Base-by-base conservation (phyloP, 1,139 yeast species). In the Eremothecium coryli region DNA sequence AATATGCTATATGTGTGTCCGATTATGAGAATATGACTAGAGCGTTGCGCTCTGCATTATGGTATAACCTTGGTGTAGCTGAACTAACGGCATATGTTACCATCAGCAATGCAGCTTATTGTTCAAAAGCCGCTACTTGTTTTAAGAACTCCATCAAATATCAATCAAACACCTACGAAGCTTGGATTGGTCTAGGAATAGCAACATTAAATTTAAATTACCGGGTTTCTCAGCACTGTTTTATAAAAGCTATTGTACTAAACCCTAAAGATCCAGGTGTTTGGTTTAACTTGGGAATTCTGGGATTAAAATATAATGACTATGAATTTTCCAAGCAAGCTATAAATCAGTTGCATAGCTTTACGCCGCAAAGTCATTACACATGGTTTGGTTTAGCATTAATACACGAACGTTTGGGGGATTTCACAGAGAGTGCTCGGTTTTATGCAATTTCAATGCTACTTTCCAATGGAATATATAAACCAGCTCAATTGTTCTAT, bases 381-480 rank as follows among this genome's bases (percentile, higher is more conserved):
- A 72, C 95, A 0, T 90, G 98, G 97, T 56, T 82, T 25, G 95
- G 95, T 1, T 75, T 79, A 50, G 97, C 95, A 0, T 57, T 88
- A 23, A 62, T 81, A 1, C 70, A 77, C 1, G 73, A 73, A 38
- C 71, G 71, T 1, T 50, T 58, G n/a, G 90, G 86, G 1, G 71
- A 80, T 28, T 18, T 33, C 0, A 60, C 54, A 2, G 65, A 62
- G 11, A 77, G 94, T 0, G 57, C 68, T 7, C 65, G 66, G 13
- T 56, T 81, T 32, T 80, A 78, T 50, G 77, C 84, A 1, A 96
- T 88, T 56, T 81, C 95, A 0, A 81, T 71, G 46, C 70, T 76
- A 11, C 60, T 86, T 31, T 76, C 95, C 1, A 79, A 78, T 49
- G 95, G 95, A 1, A 62, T 70, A 33, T 72, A 76, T 17, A 76